Evolutionary conservation across 257 asterid genomes (phyloP).

Genomic region (Scutellaria barbata): DNA sequence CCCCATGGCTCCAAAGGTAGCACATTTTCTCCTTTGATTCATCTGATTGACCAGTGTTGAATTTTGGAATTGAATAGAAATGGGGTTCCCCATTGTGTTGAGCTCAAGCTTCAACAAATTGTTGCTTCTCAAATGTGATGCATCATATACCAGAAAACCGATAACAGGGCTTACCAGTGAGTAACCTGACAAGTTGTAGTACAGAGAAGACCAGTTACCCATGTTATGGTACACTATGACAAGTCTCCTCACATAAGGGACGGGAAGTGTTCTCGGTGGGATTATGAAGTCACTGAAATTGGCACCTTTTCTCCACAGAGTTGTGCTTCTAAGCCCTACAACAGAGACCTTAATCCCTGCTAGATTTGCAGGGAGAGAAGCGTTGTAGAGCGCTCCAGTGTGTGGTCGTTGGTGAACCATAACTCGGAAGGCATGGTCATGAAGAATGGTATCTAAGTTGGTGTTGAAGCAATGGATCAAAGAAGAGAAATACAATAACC

Average conservation of each 20-base stretch:
- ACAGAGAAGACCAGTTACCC: conserved; percentile 66
- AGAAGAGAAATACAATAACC: conserved; percentile 35
- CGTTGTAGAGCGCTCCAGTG: conserved; percentile 63
- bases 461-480: conserved; percentile 39
- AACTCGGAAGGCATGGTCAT: conserved; percentile 55
- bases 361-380: conserved; percentile 61
- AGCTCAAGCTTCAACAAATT: conserved; percentile 53
- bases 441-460: conserved; percentile 53
- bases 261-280: conserved; percentile 65
- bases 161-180: conserved; percentile 50
- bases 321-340: conserved; percentile 65
- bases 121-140: conserved; percentile 46
- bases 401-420: conserved; percentile 56
- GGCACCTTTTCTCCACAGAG: conserved; percentile 67
- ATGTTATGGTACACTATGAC: conserved; percentile 68
- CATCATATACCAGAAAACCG: conserved; percentile 68
- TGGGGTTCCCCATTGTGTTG: conserved; percentile 55
- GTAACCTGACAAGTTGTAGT: conserved; percentile 66
- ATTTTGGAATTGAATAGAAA: conserved; percentile 47
- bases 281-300: conserved; percentile 61
- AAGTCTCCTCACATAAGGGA: conserved; percentile 63
- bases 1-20: conserved; percentile 51
- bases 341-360: conserved; percentile 66
- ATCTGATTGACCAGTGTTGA: neutral
- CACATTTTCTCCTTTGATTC: conserved; percentile 51